Evolutionary conservation across 257 asterid genomes (phyloP), one percentile per base, ranked within the genome.

Genomic region (Lantana camara): DNA sequence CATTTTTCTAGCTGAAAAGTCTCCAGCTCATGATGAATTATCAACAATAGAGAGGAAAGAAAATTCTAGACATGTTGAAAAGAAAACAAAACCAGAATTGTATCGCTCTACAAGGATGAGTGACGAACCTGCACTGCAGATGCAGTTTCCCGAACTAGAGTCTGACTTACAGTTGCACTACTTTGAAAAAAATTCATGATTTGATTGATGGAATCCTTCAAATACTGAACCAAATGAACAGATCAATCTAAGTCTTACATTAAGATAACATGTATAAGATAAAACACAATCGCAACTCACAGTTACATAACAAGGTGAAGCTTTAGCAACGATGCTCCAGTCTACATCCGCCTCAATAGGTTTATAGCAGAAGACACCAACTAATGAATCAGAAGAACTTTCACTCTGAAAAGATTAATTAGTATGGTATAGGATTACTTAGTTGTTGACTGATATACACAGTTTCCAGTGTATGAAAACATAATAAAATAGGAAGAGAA

Each of bases 241-340:
- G 60, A 52, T 38, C 12, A 70, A 69, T 68, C 58, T 29, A 42
- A 42, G 13, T 58, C 22, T 64, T 21, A 61, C 17, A 66, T 19
- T 53, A 15, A 50, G 20, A 63, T 48, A 51, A 66, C 51, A 20
- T 17, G 40, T 21, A 54, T 22, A 24, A 66, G 67, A 75, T 44
- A 30, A 27, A 65, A 47, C 55, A 45, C 62, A 60, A 50, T 61
- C 62, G 53, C 63, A 66, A 42, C 93, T 77, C 82, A 93, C 99
- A 61, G 97, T 93, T 82, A 84, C 86, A 73, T 93, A 90, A 73
- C 95, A 90, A 19, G 99, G 97, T 63, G 99, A 93, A 66, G 97
- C 97, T 82, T 88, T 93, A 57, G 95, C 97, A 73, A 77, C 87
- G 81, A 93, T 41, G 51, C 96, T 87, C 99, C 99, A 93, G 71